Conservation (phyloP, 2,329 filamentous ascomycete genomes). For the Annulohypoxylon truncatum region DNA sequence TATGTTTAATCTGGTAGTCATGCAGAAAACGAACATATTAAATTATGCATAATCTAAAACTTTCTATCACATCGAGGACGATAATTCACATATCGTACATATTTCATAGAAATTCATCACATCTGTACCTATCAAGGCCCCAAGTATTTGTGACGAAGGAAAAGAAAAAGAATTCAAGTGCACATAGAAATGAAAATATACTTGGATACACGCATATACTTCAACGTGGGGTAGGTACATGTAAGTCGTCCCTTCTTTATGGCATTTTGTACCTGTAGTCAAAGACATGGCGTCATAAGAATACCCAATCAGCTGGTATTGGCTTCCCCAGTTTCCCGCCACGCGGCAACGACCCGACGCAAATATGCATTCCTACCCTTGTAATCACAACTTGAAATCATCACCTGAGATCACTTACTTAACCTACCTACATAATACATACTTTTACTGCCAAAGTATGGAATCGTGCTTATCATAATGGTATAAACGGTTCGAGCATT, state of each 20-base stretch:
- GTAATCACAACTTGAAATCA: background rate
- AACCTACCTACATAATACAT: background rate
- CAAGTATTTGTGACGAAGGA: background rate
- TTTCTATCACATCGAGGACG: background rate
- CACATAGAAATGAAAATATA: background rate
- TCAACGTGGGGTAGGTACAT: background rate
- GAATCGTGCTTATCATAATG: background rate
- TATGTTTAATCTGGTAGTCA: background rate
- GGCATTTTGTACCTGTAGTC: slow-evolving; percentile 14
- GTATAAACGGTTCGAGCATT: background rate
- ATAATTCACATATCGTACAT: too few species aligned
- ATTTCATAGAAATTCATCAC: too few species aligned
- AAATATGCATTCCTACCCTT: slow-evolving; percentile 15
- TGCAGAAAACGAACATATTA: background rate
- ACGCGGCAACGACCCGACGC: slow-evolving; percentile 8
- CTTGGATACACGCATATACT: background rate
- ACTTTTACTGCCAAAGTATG: background rate
- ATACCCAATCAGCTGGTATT: slow-evolving; percentile 10
- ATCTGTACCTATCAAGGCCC: background rate
- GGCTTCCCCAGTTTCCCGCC: slow-evolving; percentile 8
- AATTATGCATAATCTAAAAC: background rate
- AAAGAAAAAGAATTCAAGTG: background rate
- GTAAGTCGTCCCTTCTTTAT: background rate
- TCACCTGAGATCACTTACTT: background rate
- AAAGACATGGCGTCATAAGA: slow-evolving; percentile 31